phyloP scores from a whole-genome alignment of 768 basidiomycete genomes.

The Suillus clintonianus region DNA sequence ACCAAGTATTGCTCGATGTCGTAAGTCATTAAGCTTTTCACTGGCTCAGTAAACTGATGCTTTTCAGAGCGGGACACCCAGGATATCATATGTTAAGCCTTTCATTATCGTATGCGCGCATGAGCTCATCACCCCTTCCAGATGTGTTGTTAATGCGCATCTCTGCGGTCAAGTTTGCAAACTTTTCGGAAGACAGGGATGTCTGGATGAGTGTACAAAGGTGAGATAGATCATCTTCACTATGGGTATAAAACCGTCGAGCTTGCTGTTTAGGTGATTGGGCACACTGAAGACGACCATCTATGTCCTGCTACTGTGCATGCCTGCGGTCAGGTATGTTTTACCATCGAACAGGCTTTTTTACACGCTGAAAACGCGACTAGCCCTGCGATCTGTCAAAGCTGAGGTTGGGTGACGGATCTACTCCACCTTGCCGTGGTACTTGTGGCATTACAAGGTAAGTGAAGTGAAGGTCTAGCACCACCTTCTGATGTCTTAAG shows the following conservation, averaged over 20 bases:
- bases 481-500: not conserved
- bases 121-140: constrained; percentile 18
- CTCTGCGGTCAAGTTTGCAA: constrained; percentile 56
- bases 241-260: not conserved
- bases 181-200: constrained; percentile 49
- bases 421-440: constrained; percentile 41
- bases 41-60: not conserved
- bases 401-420: constrained; percentile 29
- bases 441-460: constrained; percentile 49
- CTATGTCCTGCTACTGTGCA: constrained; percentile 55
- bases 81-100: constrained; percentile 53
- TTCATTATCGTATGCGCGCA: not conserved
- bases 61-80: constrained; percentile 57
- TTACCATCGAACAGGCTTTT: accelerated
- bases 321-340: constrained; percentile 53
- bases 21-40: constrained; percentile 36
- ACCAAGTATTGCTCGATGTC: constrained; percentile 44
- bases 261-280: constrained; percentile 38
- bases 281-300: constrained; percentile 52
- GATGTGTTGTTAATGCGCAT: constrained; percentile 53
- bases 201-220: constrained; percentile 54
- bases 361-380: not conserved
- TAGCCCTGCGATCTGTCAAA: constrained; percentile 47
- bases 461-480: not conserved
- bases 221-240: constrained; percentile 27